Percentiles rank a stretch among this genome's conserved stretches.
Evolutionary conservation across 2,329 filamentous ascomycete species (phyloP).

Genomic region (Samsoniella hepiali): DNA sequence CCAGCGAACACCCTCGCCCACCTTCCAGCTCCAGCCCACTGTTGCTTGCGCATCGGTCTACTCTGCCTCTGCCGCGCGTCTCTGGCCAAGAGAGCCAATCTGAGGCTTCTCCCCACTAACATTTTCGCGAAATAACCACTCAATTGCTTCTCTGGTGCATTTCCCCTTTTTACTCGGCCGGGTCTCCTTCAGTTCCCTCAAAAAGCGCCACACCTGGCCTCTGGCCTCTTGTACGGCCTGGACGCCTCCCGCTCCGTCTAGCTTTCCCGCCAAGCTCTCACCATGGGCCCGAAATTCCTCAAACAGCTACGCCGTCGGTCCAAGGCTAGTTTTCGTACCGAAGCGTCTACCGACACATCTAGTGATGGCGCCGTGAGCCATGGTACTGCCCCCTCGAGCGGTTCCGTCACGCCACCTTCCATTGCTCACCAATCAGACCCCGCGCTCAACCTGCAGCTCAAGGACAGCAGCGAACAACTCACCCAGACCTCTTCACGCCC

Average conservation of each 20-base stretch:
- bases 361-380: conserved; percentile 57
- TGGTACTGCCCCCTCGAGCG: conserved; percentile 62
- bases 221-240: neutral
- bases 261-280: conserved; percentile 16
- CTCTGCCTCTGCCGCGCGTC: conserved; percentile 10
- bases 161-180: neutral
- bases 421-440: conserved; percentile 64
- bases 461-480: conserved; percentile 37
- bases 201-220: conserved; percentile 1
- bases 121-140: conserved; percentile 1
- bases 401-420: conserved; percentile 73
- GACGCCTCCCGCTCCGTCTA: neutral
- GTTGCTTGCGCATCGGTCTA: neutral
- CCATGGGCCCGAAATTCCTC: conserved; percentile 62
- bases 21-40: neutral
- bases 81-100: conserved; percentile 7
- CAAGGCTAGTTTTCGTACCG: conserved; percentile 67
- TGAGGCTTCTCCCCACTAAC: conserved; percentile 1
- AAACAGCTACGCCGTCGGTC: conserved; percentile 75
- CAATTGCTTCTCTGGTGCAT: conserved; percentile 4
- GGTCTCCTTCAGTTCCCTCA: neutral
- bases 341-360: conserved; percentile 58
- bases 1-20: neutral
- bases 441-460: conserved; percentile 58
- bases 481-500: conserved; percentile 34